Conservation (phyloP, 2,329 filamentous ascomycete species). For the Epichloe amarillans region DNA sequence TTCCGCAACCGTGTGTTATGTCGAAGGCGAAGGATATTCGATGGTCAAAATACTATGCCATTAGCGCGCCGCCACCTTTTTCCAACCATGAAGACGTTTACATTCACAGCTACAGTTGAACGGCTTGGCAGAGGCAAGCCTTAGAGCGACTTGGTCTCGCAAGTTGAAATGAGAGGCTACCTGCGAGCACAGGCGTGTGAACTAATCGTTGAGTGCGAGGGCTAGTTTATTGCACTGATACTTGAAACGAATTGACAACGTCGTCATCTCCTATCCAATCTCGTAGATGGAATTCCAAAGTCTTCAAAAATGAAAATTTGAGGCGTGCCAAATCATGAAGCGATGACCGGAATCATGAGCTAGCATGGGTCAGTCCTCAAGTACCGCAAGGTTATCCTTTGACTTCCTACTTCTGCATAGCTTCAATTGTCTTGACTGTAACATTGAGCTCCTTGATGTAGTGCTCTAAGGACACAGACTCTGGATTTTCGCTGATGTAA, state of each 20-base stretch:
- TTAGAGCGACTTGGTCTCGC: slow-evolving; percentile 25
- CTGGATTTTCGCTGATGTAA: background rate
- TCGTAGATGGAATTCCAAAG: too few relatives aligned
- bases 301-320: too few relatives aligned
- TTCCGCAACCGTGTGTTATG: slow-evolving; percentile 25
- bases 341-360: too few relatives aligned
- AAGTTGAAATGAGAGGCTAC: slow-evolving; percentile 31
- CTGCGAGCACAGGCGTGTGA: slow-evolving; percentile 28
- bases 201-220: slow-evolving; percentile 17
- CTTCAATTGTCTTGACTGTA: background rate
- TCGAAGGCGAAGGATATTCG: slow-evolving; percentile 15
- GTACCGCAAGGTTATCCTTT: background rate
- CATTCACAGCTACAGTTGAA: slow-evolving; percentile 23
- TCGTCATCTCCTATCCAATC: too few relatives aligned
- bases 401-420: background rate
- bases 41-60: slow-evolving; percentile 28
- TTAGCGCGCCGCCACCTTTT: slow-evolving; percentile 31
- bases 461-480: background rate
- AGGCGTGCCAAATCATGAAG: background rate
- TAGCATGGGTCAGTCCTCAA: background rate
- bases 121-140: slow-evolving; percentile 21
- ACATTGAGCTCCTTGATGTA: background rate
- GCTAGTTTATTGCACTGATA: too few relatives aligned
- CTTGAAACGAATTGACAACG: too few relatives aligned
- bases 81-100: slow-evolving; percentile 17